A percentile compares a stretch with the other conserved stretches of the same genome.
Evolutionary conservation across 2,329 filamentous ascomycete genomes (phyloP).

Genomic region (Ophiostoma quercus): DNA sequence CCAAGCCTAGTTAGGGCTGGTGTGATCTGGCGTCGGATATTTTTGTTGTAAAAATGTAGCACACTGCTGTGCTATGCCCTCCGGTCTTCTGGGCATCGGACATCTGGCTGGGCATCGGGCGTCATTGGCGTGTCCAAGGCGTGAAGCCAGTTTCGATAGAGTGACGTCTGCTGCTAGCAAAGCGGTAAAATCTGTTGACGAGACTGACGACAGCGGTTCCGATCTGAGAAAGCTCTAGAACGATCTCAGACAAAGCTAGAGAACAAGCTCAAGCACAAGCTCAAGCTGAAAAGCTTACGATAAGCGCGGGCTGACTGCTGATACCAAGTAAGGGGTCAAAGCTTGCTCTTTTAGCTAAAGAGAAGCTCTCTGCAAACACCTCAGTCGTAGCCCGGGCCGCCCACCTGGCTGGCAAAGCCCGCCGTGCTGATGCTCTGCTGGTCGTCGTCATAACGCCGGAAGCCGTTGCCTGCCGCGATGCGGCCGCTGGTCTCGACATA

Average conservation of each 20-base stretch:
- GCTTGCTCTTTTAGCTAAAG: not conserved
- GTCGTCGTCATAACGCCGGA: conserved; percentile 78
- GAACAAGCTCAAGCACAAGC: not conserved
- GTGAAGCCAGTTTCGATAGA: not conserved
- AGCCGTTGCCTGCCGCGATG: conserved; percentile 60
- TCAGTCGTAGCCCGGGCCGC: conserved; percentile 53
- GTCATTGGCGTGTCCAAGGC: not conserved
- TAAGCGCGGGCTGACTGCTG: not conserved
- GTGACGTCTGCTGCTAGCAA: not conserved
- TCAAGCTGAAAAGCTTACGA: not conserved
- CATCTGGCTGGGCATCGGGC: conserved; percentile 14
- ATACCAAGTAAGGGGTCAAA: not conserved
- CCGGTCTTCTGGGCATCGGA: conserved; percentile 18
- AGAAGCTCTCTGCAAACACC: not conserved
- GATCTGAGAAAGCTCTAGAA: not conserved
- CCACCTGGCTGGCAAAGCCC: conserved; percentile 92
- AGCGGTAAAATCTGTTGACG: not conserved
- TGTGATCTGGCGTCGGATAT: conserved; percentile 7
- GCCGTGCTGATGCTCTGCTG: conserved; percentile 94
- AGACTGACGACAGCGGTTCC: conserved; percentile 9
- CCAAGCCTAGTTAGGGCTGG: not conserved
- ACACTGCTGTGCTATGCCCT: not conserved
- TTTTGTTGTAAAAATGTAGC: conserved; percentile 9
- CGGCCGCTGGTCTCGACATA: conserved; percentile 78
- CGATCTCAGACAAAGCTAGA: not conserved